These are phyloP conservation scores for Trametes hirsuta DNA, from an alignment of 1,284 basidiomycete genomes.

Conservation along the genomic window DNA sequence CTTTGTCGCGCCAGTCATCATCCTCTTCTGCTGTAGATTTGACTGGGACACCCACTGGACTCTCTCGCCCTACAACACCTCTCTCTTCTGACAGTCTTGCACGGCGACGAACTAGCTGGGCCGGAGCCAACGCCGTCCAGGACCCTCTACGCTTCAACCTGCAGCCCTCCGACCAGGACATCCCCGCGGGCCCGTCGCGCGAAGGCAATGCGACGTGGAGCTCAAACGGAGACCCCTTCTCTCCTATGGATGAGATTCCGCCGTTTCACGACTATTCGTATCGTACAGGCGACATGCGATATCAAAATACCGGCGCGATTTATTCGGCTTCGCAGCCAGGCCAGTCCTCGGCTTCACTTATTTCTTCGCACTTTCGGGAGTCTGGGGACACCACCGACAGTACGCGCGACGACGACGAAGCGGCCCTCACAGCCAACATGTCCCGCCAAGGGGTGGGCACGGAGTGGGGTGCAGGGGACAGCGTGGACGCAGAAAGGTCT, in stretches of 20 bases:
- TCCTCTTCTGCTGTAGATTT: slow-evolving; percentile 60
- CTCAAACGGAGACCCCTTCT: slow-evolving; percentile 50
- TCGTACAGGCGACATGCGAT: slow-evolving; percentile 23
- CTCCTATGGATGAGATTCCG: slow-evolving; percentile 36
- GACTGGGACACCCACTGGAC: slow-evolving; percentile 47
- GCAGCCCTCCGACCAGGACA: slow-evolving; percentile 15
- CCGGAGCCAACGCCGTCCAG: slow-evolving; percentile 45
- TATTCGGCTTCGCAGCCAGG: slow-evolving; percentile 47
- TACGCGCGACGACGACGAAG: slow-evolving; percentile 57
- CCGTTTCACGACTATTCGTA: slow-evolving; percentile 25
- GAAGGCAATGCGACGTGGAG: slow-evolving; percentile 29
- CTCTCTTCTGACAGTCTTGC: slow-evolving; percentile 48
- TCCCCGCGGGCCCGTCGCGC: slow-evolving; percentile 15
- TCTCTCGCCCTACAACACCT: slow-evolving; percentile 52
- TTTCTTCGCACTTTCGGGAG: slow-evolving; percentile 40
- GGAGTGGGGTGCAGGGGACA: slow-evolving; percentile 33
- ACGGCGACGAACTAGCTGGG: slow-evolving; percentile 62
- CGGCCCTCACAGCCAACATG: slow-evolving; percentile 56
- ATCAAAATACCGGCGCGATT: slow-evolving; percentile 34
- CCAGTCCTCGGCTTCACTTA: slow-evolving; percentile 56
- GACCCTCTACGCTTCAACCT: slow-evolving; percentile 47
- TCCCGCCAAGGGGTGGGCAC: slow-evolving; percentile 39
- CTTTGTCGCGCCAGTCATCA: slow-evolving; percentile 35
- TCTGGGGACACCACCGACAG: slow-evolving; percentile 42
- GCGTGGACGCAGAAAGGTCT: slow-evolving; percentile 34